Evolutionary conservation across 2,329 filamentous ascomycete genomes (phyloP).

Genomic region (Pyrenochaeta sp.): DNA sequence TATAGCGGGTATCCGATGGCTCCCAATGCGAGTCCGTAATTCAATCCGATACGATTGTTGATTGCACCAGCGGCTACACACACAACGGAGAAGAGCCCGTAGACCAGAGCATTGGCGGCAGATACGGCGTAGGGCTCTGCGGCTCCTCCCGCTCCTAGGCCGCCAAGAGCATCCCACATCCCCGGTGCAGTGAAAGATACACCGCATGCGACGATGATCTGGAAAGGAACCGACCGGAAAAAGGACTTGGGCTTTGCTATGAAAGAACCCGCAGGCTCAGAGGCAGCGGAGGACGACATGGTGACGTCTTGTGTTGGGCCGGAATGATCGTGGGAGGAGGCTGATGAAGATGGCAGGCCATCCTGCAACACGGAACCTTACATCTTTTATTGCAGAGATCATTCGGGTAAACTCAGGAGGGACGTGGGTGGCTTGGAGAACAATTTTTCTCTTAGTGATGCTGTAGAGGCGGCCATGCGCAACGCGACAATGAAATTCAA

Average conservation of each 20-base stretch:
- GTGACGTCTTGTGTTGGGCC: not conserved
- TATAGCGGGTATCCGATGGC: conserved; percentile 55
- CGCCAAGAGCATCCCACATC: conserved; percentile 48
- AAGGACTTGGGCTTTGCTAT: conserved; percentile 27
- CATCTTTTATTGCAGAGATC: conserved; percentile 6
- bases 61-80: conserved; percentile 47
- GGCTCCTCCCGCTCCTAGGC: conserved; percentile 43
- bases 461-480: conserved; percentile 16
- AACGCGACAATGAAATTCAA: conserved; percentile 9
- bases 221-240: conserved; percentile 44
- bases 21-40: conserved; percentile 51
- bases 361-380: not conserved
- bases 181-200: conserved; percentile 46
- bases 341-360: not conserved
- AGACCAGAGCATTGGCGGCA: conserved; percentile 45
- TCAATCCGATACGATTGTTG: conserved; percentile 48
- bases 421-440: conserved; percentile 7
- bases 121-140: conserved; percentile 45
- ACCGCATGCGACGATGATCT: conserved; percentile 44
- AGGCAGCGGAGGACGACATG: conserved; percentile 20
- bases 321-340: not conserved
- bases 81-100: conserved; percentile 43
- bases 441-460: conserved; percentile 18
- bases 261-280: conserved; percentile 19
- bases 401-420: not conserved